Evolutionary conservation across 106 monocot genomes (phyloP).

Genomic region (Posidonia australis): DNA sequence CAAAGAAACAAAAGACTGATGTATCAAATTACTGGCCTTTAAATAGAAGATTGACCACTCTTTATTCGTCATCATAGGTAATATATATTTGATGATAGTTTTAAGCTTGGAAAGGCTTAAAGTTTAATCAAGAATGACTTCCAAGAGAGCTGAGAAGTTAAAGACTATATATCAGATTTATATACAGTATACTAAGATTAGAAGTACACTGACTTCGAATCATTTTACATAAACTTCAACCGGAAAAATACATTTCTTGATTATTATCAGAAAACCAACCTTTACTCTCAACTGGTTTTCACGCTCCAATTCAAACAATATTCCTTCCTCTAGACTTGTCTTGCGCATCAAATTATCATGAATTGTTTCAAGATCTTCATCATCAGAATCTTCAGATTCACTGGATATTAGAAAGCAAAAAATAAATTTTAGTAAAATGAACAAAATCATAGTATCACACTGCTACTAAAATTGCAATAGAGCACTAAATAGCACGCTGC

Average conservation of each 20-base stretch:
- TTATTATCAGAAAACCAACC: slow-evolving; percentile 12
- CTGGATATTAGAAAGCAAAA: slow-evolving; percentile 21
- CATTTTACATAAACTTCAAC: not conserved
- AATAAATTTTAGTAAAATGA: not conserved
- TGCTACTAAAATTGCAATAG: too few relatives aligned
- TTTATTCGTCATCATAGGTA: too few relatives aligned
- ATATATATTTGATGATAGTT: too few relatives aligned
- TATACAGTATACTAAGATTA: not conserved
- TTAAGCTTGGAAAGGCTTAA: too few relatives aligned
- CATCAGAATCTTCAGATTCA: slow-evolving; percentile 55
- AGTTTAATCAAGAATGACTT: too few relatives aligned
- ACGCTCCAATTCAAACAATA: slow-evolving; percentile 46
- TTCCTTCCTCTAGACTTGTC: slow-evolving; percentile 36
- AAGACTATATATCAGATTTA: too few relatives aligned
- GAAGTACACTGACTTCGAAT: too few relatives aligned
- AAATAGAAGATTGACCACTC: too few relatives aligned
- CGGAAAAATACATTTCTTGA: not conserved
- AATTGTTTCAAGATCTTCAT: slow-evolving; percentile 17
- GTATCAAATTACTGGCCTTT: too few relatives aligned
- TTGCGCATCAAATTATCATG: slow-evolving; percentile 36
- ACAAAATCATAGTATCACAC: not conserved
- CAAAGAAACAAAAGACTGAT: too few relatives aligned
- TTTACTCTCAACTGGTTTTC: slow-evolving; percentile 45
- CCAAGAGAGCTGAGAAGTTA: too few relatives aligned
- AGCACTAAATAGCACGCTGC: too few relatives aligned